A percentile compares a stretch with the other conserved stretches of the same genome.
phyloP scores from a whole-genome alignment of 192 early-diverging fungal genomes.

The Coemansia sp. region DNA sequence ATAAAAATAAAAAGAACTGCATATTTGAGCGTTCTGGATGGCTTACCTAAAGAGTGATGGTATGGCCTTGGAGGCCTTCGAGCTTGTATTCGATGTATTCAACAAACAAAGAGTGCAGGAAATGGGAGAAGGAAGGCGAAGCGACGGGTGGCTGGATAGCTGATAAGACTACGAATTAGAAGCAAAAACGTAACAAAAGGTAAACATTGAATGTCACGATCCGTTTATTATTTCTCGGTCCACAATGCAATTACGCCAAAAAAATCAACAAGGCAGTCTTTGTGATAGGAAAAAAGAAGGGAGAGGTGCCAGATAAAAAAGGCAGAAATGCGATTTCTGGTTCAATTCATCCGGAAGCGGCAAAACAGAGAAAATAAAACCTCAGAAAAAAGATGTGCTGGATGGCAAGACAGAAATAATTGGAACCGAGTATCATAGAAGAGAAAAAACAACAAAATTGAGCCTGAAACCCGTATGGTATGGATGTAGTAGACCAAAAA shows the following conservation, averaged over 20 bases:
- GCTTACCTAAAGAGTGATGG: not conserved
- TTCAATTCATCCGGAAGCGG: not conserved
- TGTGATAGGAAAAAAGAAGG: not conserved
- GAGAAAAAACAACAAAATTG: too few species aligned
- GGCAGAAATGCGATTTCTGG: not conserved
- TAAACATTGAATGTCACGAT: not conserved
- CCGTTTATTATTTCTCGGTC: not conserved
- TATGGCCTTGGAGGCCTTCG: not conserved
- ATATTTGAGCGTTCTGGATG: not conserved
- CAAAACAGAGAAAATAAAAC: not conserved
- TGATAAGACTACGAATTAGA: not conserved
- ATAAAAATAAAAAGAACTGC: not conserved
- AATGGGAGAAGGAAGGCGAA: not conserved
- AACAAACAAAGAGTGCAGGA: not conserved
- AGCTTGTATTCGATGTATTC: not conserved
- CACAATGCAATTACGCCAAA: not conserved
- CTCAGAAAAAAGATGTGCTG: not conserved
- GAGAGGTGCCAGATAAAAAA: too few species aligned
- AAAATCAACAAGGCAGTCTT: not conserved
- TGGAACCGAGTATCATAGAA: too few species aligned
- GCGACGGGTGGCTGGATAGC: not conserved
- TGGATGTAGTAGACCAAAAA: too few species aligned
- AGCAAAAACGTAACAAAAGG: not conserved
- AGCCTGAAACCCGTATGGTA: too few species aligned
- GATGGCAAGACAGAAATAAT: not conserved